phyloP scores from a whole-genome alignment of 2,329 filamentous ascomycete genomes.

The Elsinoe perseae region DNA sequence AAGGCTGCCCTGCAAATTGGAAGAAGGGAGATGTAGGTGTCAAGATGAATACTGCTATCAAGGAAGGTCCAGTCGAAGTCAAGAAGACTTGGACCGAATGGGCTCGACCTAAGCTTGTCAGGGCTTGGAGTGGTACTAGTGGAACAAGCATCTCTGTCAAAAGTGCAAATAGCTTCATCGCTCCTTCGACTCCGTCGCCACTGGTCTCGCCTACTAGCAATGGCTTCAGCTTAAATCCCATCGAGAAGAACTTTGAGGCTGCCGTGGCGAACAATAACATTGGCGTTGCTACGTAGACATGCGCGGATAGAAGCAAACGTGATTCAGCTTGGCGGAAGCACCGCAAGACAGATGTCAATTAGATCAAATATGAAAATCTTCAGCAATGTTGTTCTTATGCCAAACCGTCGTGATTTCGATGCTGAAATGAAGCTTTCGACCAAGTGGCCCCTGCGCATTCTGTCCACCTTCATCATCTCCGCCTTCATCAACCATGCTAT shows the following conservation, averaged over 20 bases:
- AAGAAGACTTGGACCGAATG: conserved; percentile 28
- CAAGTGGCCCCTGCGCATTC: conserved; percentile 3
- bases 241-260: conserved; percentile 27
- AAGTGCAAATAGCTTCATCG: conserved; percentile 5
- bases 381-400: neutral
- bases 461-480: neutral
- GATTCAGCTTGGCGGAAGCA: neutral
- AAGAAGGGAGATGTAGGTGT: conserved; percentile 28
- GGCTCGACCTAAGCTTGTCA: conserved; percentile 27
- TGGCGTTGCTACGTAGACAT: conserved; percentile 21
- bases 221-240: conserved; percentile 11
- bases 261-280: conserved; percentile 24
- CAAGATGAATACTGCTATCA: conserved; percentile 22
- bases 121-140: conserved; percentile 25
- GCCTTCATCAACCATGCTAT: neutral
- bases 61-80: conserved; percentile 26
- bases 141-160: conserved; percentile 1
- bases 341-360: neutral
- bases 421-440: neutral
- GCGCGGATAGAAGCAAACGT: neutral
- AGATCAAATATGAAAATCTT: too few species aligned
- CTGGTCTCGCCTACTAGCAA: conserved; percentile 24
- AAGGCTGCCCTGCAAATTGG: conserved; percentile 32
- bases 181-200: conserved; percentile 16
- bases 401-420: neutral